Base-by-base conservation (phyloP, 345 rosid genomes). In the Hevea brasiliensis region DNA sequence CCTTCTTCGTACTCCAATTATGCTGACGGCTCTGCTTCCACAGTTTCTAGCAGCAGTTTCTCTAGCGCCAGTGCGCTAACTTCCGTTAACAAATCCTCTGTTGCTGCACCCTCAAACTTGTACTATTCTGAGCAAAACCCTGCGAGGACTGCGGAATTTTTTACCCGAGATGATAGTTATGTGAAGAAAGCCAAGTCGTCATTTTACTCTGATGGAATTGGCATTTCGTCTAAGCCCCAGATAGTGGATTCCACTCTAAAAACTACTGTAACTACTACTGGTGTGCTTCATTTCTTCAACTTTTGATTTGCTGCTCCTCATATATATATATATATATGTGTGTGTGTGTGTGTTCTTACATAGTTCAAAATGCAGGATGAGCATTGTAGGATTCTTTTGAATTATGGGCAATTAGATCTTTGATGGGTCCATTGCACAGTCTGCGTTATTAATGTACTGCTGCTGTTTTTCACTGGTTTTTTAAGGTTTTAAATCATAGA, bases 151-250 rank as follows among this genome's bases (percentile, higher is more conserved):
- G 75, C 81, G 23, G 84, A 73, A 51, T 76, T 84, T 75, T 71
- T 87, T 71, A 74, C 91, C 4, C 88, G 92, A 57, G 96, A 94
- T 21, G 98, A 94, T 73, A 89, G 88, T 44, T 90, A 83, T 68
- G 85, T 90, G 80, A 85, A 77, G 67, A 92, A 88, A 74, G 21
- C 76, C 3, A 89, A 82, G 76, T 79, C 93, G 7, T 81, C 92
- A 6, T 71, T 89, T 50, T 85, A 84, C 17, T 73, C 77, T 3
- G 94, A 86, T 41, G 85, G 85, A 5, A 77, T 78, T 67, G 80
- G 83, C 7, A 79, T 80, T 72, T 77, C 89, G 27, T 67, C 79
- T 20, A 57, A 76, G 48, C 82, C 93, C 14, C 88, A 82, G 82
- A 79, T 83, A 66, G 74, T 79, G 53, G 91, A 90, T 81, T 85